Base-by-base conservation (phyloP, 106 monocot genomes). In the Platanthera zijinensis region DNA sequence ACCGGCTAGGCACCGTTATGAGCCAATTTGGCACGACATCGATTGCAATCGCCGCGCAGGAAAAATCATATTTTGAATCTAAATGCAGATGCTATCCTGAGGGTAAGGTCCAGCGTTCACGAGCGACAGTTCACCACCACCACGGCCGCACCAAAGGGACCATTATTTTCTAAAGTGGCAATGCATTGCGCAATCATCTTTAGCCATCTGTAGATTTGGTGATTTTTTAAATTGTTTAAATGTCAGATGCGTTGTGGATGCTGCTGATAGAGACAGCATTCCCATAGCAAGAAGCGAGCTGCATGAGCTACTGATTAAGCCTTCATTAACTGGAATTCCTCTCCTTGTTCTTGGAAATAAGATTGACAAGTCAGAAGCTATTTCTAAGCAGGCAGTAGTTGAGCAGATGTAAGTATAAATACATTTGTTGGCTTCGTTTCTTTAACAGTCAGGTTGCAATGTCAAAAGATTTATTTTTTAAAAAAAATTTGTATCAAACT, bases 311-410 rank as follows among this genome's bases (percentile, higher is more conserved):
- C 81, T 96, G 73, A 77, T 53, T 11, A 96, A 86, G 73, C 93
- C 90, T 28, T 96, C 96, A 32, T 77, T 96, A 57, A 82, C 30
- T 78, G 93, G 86, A 69, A 96, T 96, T 66, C 96, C 96, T 64
- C 81, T 96, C 50, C 87, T 96, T 63, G 78, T 96, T 63, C 87
- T 96, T 56, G 96, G 96, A 19, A 96, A 96, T 56, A 96, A 96
- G 70, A 90, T 96, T 46, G 96, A 96, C 78, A 96, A 87, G 78
- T 96, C 96, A 10, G 96, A 96, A 89, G 93, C 93, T 71, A 83
- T 96, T 68, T 85, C 93, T 21, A 81, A 90, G 81, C 96, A 89
- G 71, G 93, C 89, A 21, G 69, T 96, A 76, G 89, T 87, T 78
- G 93, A 96, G 50, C 90, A 93, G 61, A 83, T 96, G 96, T 96